These are phyloP conservation scores for Trichomonas gallinae DNA, from an alignment of 208 protist genomes.

Conservation along the genomic window DNA sequence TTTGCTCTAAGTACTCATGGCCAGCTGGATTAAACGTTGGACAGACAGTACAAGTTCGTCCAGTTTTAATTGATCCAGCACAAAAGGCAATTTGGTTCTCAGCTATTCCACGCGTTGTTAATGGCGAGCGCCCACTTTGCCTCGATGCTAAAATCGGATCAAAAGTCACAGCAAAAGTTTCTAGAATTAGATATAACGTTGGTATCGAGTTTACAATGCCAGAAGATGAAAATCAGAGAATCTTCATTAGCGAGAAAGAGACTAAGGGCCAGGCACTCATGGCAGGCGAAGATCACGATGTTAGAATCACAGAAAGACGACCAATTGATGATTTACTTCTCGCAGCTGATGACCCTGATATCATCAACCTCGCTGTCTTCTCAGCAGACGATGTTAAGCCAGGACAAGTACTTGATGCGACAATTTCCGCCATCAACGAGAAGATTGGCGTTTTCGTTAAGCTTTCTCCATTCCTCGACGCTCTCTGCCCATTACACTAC, in stretches of 20 bases:
- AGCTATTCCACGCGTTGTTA: neutral
- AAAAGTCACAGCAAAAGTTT: neutral
- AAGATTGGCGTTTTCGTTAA: neutral
- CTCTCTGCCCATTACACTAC: neutral
- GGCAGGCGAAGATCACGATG: neutral
- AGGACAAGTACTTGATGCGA: neutral
- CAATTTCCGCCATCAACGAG: neutral
- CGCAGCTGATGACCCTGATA: neutral
- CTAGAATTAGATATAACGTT: neutral
- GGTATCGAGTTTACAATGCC: neutral
- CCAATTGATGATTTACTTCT: neutral
- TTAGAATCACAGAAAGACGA: neutral
- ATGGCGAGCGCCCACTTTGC: neutral
- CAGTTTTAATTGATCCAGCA: neutral
- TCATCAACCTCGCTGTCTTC: neutral
- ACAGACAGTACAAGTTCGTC: neutral
- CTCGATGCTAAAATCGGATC: neutral
- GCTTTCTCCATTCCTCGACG: neutral
- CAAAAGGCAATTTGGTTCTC: neutral
- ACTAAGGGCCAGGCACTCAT: neutral
- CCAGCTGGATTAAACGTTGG: neutral
- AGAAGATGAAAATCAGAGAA: neutral
- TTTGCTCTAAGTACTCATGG: slow-evolving; percentile 1
- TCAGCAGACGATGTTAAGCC: neutral
- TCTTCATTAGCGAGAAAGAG: neutral